Evolutionary conservation across 768 basidiomycete species (phyloP).

Genomic region (Infundibulicybe gibba): DNA sequence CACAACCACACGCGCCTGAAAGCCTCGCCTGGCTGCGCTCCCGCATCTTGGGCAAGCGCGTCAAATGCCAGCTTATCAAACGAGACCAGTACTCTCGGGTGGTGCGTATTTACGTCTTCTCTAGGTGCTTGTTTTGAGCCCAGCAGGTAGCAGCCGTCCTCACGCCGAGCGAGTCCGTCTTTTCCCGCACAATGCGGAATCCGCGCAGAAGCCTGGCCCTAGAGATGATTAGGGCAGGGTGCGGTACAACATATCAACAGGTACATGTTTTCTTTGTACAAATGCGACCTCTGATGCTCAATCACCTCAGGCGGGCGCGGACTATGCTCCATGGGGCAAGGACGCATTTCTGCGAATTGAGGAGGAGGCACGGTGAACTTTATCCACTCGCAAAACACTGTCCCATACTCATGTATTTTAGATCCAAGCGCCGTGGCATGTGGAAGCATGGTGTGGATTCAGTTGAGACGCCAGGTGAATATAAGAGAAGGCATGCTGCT

Average conservation of each 20-base stretch:
- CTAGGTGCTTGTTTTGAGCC: background rate
- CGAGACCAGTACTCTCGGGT: slow-evolving; percentile 85
- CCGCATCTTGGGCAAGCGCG: slow-evolving; percentile 48
- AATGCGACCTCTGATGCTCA: background rate
- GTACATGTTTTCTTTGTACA: slow-evolving; percentile 14
- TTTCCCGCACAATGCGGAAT: slow-evolving; percentile 22
- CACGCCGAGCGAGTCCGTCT: slow-evolving; percentile 49
- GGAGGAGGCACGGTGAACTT: slow-evolving; percentile 59
- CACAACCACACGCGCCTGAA: slow-evolving; percentile 74
- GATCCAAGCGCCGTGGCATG: slow-evolving; percentile 65
- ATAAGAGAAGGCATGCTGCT: slow-evolving; percentile 63
- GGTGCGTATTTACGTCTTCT: slow-evolving; percentile 38
- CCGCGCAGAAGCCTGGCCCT: slow-evolving; percentile 49
- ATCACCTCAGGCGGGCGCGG: slow-evolving; percentile 52
- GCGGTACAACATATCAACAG: slow-evolving; percentile 73
- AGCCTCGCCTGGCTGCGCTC: slow-evolving; percentile 68
- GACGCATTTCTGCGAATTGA: slow-evolving; percentile 62
- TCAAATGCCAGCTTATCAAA: slow-evolving; percentile 70
- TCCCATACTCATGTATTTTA: slow-evolving; percentile 19
- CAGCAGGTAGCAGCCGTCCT: slow-evolving; percentile 66
- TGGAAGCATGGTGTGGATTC: slow-evolving; percentile 54
- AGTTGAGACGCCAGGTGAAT: slow-evolving; percentile 71
- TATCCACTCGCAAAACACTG: background rate
- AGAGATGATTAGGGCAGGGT: slow-evolving; percentile 80
- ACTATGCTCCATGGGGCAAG: slow-evolving; percentile 70